These are phyloP conservation scores for Viridothelium virens DNA, from an alignment of 495 filamentous ascomycete species.

Conservation along the genomic window DNA sequence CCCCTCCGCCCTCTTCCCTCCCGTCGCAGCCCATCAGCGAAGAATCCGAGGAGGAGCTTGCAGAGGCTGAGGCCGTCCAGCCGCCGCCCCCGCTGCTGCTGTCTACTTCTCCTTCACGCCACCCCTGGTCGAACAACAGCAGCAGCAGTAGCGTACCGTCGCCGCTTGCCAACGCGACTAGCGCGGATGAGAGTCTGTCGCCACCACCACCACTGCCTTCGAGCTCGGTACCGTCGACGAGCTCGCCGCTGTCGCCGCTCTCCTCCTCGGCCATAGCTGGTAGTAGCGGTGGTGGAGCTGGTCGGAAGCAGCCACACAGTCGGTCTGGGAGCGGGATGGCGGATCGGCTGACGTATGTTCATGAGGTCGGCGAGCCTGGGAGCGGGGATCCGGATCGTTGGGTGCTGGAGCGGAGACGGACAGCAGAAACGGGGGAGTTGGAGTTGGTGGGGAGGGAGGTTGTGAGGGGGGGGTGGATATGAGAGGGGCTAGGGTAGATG, in stretches of 20 bases:
- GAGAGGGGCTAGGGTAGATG: not conserved
- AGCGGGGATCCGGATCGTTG: slow-evolving; percentile 25
- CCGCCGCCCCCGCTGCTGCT: not conserved
- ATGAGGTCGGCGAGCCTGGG: slow-evolving; percentile 30
- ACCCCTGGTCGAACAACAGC: slow-evolving; percentile 3
- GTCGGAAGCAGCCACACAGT: slow-evolving; percentile 26
- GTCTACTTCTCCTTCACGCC: not conserved
- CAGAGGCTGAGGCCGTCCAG: slow-evolving; percentile 7
- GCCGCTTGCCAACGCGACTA: not conserved
- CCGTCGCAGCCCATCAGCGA: slow-evolving; percentile 11
- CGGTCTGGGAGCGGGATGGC: slow-evolving; percentile 31
- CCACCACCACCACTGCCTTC: slow-evolving; percentile 8
- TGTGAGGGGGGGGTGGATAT: slow-evolving; percentile 38
- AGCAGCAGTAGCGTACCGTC: not conserved
- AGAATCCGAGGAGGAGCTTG: slow-evolving; percentile 21
- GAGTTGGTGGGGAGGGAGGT: slow-evolving; percentile 36
- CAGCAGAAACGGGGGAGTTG: slow-evolving; percentile 35
- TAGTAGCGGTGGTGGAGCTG: slow-evolving; percentile 7
- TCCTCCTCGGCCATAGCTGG: too few relatives aligned
- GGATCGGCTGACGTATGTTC: slow-evolving; percentile 37
- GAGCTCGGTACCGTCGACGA: slow-evolving; percentile 9
- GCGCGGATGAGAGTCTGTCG: not conserved
- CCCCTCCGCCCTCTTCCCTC: not conserved
- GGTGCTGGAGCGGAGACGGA: slow-evolving; percentile 38
- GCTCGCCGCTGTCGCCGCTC: not conserved